Percentiles rank a stretch among this genome's conserved stretches.
Conservation (phyloP, 164 flowering plant species). For the Akebia trifoliata region DNA sequence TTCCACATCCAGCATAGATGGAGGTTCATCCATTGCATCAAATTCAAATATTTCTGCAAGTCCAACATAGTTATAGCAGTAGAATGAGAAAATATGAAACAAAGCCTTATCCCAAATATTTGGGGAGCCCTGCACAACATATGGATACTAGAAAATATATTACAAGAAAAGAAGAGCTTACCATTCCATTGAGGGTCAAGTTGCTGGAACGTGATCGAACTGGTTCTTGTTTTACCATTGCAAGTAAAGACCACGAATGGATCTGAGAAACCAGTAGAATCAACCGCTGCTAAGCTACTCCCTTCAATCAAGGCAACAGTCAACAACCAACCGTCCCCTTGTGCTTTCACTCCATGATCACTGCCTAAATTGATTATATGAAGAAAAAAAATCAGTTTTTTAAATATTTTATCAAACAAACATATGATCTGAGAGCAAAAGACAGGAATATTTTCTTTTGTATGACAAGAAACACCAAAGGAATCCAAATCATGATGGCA, state of each 20-base stretch:
- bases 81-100: not conserved
- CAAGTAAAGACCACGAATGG: slow-evolving; percentile 91
- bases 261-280: slow-evolving; percentile 79
- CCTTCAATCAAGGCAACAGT: slow-evolving; percentile 95
- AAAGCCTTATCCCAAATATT: not conserved
- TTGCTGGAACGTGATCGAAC: slow-evolving; percentile 92
- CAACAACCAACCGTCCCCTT: slow-evolving; percentile 93
- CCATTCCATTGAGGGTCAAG: slow-evolving; percentile 92
- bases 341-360: slow-evolving; percentile 97
- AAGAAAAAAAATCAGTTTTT: slow-evolving; percentile 5
- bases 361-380: slow-evolving; percentile 37
- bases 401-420: not conserved
- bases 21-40: slow-evolving; percentile 98
- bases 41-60: slow-evolving; percentile 93
- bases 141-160: not conserved
- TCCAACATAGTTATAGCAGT: slow-evolving; percentile 7
- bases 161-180: slow-evolving; percentile 18
- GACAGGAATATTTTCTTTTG: not conserved
- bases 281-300: slow-evolving; percentile 74
- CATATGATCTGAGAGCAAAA: not conserved
- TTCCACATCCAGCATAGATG: slow-evolving; percentile 81
- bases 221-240: slow-evolving; percentile 86
- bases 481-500: not conserved
- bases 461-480: not conserved
- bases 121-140: not conserved